A percentile compares a stretch with the other conserved stretches of the same genome.
phyloP scores from a whole-genome alignment of 306 rosid genomes.

The Senna tora region DNA sequence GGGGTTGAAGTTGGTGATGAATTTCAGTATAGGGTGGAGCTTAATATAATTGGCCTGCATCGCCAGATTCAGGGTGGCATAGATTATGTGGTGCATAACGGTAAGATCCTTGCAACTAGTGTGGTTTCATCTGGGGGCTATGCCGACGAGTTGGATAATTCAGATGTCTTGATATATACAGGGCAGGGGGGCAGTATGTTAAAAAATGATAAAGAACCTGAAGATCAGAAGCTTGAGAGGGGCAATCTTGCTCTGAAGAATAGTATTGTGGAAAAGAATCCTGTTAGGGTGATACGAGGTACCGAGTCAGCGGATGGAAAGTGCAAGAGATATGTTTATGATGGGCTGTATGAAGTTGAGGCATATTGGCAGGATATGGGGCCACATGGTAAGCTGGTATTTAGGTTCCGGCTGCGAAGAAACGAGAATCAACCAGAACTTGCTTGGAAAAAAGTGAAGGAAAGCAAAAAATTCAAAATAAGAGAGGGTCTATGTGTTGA shows the following conservation, averaged over 20 bases:
- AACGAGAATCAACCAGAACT: slow-evolving; percentile 82
- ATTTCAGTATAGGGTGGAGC: slow-evolving; percentile 87
- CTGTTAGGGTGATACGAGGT: slow-evolving; percentile 92
- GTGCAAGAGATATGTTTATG: slow-evolving; percentile 65
- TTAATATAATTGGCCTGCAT: slow-evolving; percentile 78
- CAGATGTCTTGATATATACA: slow-evolving; percentile 71
- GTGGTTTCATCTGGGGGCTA: slow-evolving; percentile 89
- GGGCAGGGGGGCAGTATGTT: slow-evolving; percentile 95
- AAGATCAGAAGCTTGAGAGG: slow-evolving; percentile 90
- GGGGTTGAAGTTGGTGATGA: slow-evolving; percentile 97
- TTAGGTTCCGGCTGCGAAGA: slow-evolving; percentile 71
- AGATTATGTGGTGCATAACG: slow-evolving; percentile 63
- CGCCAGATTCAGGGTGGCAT: slow-evolving; percentile 81
- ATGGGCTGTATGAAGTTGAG: slow-evolving; percentile 79
- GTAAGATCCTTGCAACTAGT: slow-evolving; percentile 74
- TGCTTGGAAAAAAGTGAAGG: slow-evolving; percentile 80
- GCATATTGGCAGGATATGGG: slow-evolving; percentile 81
- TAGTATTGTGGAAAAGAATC: slow-evolving; percentile 65
- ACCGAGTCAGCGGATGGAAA: slow-evolving; percentile 68
- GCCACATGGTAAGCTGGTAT: slow-evolving; percentile 79
- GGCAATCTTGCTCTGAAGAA: slow-evolving; percentile 94
- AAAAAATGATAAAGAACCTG: slow-evolving; percentile 70
- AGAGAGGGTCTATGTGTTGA: slow-evolving; percentile 72
- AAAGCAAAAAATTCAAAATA: slow-evolving; percentile 66
- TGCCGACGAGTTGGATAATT: slow-evolving; percentile 68